phyloP scores from a whole-genome alignment of 1,139 yeast genomes.

The Pichia inconspicua region DNA sequence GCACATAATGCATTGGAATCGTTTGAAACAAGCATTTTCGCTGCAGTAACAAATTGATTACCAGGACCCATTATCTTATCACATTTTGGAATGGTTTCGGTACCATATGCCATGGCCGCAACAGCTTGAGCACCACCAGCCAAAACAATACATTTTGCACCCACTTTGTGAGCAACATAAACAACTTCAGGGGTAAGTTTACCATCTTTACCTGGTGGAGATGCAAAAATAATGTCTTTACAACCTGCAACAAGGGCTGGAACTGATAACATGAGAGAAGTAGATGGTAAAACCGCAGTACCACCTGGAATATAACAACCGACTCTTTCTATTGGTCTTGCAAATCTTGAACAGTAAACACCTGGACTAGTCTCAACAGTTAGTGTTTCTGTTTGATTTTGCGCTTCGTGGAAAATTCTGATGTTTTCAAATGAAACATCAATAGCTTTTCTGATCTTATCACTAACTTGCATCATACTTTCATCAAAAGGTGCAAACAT shows the following conservation, averaged over 20 bases:
- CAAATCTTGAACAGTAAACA: constrained; percentile 86
- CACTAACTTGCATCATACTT: constrained; percentile 64
- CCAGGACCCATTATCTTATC: constrained; percentile 98
- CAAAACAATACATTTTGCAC: constrained; percentile 79
- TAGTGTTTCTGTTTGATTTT: constrained; percentile 60
- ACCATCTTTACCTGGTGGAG: constrained; percentile 97
- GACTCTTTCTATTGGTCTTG: constrained; percentile 88
- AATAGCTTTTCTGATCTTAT: constrained; percentile 75
- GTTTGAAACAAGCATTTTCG: constrained; percentile 94
- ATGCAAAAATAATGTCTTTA: constrained; percentile 83
- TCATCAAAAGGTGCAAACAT: constrained; percentile 81
- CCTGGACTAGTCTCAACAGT: constrained; percentile 94
- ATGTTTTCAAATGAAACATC: constrained; percentile 87
- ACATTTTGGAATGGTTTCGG: constrained; percentile 83
- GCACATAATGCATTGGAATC: constrained; percentile 93
- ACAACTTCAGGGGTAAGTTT: constrained; percentile 94
- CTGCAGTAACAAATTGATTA: constrained; percentile 97
- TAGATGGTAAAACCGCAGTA: constrained; percentile 94
- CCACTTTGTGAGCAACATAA: constrained; percentile 92
- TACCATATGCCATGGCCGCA: constrained; percentile 98
- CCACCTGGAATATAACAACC: constrained; percentile 99
- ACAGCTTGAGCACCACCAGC: constrained; percentile 99
- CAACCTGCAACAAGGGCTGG: constrained; percentile 99
- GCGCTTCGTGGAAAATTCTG: constrained; percentile 89
- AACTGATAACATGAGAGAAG: constrained; percentile 96